Percentiles rank a stretch among this genome's conserved stretches.
Conservation (phyloP, 2,329 filamentous ascomycete species). For the Pseudogymnoascus sp. region DNA sequence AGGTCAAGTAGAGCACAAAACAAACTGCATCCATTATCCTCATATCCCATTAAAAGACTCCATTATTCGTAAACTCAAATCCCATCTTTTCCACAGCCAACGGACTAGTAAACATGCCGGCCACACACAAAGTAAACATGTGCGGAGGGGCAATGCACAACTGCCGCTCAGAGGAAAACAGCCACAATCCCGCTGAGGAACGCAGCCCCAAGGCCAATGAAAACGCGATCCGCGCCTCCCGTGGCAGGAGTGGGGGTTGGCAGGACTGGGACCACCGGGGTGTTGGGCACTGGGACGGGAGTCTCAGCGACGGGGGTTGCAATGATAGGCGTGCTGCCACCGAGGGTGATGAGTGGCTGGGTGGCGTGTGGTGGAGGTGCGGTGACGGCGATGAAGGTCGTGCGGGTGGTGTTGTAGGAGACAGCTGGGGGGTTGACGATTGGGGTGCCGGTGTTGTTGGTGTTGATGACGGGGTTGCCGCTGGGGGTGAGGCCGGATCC, state of each 20-base stretch:
- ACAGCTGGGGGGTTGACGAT: background rate
- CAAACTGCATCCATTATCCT: background rate
- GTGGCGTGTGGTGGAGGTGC: constrained; percentile 8
- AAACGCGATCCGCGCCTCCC: background rate
- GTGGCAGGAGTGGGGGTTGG: background rate
- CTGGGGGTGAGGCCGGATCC: background rate
- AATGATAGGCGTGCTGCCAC: background rate
- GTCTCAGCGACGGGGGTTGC: background rate
- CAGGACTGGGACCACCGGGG: background rate
- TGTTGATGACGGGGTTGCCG: background rate
- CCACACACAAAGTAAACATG: background rate
- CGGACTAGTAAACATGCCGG: background rate
- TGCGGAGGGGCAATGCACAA: background rate
- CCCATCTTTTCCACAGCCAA: background rate
- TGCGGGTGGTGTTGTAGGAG: background rate
- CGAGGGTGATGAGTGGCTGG: background rate
- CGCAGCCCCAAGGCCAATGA: background rate
- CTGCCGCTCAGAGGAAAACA: background rate
- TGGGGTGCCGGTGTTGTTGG: background rate
- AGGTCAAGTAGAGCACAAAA: background rate
- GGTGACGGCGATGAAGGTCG: constrained; percentile 17
- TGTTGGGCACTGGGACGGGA: background rate
- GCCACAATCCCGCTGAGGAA: background rate
- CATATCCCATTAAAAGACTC: background rate
- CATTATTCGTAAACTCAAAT: background rate